These are phyloP conservation scores for Clavariopsis aquatica DNA, from an alignment of 495 filamentous ascomycete species.

Conservation along the genomic window DNA sequence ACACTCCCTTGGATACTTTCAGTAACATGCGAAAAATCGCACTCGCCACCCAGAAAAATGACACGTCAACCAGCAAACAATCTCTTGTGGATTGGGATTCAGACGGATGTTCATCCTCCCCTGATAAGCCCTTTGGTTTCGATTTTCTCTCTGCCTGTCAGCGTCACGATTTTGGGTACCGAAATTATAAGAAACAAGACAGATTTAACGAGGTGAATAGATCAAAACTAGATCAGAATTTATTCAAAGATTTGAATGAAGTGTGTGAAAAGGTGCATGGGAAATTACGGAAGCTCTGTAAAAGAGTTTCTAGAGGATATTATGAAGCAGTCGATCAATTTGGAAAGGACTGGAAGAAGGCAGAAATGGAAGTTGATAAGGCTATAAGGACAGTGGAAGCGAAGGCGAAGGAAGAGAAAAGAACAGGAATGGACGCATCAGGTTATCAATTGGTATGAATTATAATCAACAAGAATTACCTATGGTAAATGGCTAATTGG, in stretches of 20 bases:
- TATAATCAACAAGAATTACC: too few relatives aligned
- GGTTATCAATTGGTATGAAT: too few relatives aligned
- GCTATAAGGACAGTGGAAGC: neutral
- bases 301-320: neutral
- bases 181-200: conserved; percentile 47
- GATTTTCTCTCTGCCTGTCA: conserved; percentile 41
- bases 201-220: conserved; percentile 42
- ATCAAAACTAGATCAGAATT: neutral
- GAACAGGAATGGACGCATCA: too few relatives aligned
- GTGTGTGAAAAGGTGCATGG: neutral
- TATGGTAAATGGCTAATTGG: too few relatives aligned
- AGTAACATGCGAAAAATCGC: neutral
- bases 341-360: neutral
- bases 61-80: neutral
- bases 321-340: neutral
- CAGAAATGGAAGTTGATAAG: neutral
- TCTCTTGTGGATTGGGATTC: neutral
- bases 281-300: neutral
- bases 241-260: neutral
- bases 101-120: conserved; percentile 25
- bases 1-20: neutral
- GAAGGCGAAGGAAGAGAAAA: too few relatives aligned
- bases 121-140: conserved; percentile 50
- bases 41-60: neutral
- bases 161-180: conserved; percentile 53